Percentiles rank a stretch among this genome's conserved stretches.
Evolutionary conservation across 208 protist species (phyloP).

Genomic region (Vickermania spadyakhi): DNA sequence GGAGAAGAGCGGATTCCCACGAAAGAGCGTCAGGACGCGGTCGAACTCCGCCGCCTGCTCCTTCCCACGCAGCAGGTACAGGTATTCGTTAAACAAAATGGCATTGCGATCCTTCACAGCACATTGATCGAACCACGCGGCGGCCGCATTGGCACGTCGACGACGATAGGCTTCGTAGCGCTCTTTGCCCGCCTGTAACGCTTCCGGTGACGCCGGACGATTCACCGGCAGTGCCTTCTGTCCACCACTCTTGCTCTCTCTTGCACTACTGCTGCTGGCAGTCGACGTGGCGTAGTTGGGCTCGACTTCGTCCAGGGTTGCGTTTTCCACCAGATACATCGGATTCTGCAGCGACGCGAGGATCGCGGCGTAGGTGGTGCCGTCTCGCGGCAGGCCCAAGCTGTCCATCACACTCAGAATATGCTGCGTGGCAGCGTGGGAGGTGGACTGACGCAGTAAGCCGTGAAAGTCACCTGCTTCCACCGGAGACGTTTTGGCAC

Average conservation of each 20-base stretch:
- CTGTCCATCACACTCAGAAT: conserved; percentile 66
- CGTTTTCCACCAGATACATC: conserved; percentile 33
- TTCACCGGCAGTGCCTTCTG: neutral
- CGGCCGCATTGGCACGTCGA: conserved; percentile 26
- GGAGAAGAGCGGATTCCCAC: conserved; percentile 31
- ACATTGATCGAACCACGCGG: conserved; percentile 49
- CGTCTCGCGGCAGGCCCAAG: conserved; percentile 19
- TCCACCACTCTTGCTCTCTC: conserved; percentile 11
- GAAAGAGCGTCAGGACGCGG: conserved; percentile 31
- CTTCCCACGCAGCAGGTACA: conserved; percentile 52
- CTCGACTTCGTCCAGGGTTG: conserved; percentile 15
- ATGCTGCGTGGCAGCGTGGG: conserved; percentile 21
- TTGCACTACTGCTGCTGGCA: neutral
- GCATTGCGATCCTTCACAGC: conserved; percentile 23
- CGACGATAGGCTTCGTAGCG: conserved; percentile 59
- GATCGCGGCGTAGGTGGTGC: conserved; percentile 41
- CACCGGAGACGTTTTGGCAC: conserved; percentile 2
- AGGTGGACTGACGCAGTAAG: conserved; percentile 39
- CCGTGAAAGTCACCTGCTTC: conserved; percentile 74
- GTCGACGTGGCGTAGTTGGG: neutral
- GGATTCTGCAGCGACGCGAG: conserved; percentile 65
- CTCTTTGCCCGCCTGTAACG: conserved; percentile 4
- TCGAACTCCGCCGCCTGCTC: conserved; percentile 37
- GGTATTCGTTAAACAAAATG: conserved; percentile 68
- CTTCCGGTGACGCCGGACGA: neutral